Conservation (phyloP, 2,329 filamentous ascomycete species). For the Alternaria incomplexa region DNA sequence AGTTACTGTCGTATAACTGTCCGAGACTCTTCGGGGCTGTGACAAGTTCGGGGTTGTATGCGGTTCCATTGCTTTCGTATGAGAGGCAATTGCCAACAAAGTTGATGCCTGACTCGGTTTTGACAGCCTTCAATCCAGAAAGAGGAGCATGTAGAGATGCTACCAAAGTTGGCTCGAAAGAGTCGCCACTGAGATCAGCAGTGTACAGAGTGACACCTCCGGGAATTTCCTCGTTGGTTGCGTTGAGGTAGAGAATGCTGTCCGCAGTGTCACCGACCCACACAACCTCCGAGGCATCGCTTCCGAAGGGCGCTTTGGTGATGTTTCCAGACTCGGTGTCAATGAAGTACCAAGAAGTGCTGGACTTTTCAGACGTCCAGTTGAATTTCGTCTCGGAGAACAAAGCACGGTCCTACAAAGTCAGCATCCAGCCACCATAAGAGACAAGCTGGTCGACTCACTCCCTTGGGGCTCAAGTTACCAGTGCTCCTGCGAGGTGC, state of each 20-base stretch:
- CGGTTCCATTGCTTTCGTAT: constrained; percentile 67
- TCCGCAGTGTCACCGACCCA: constrained; percentile 42
- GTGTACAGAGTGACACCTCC: constrained; percentile 46
- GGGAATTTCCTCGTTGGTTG: constrained; percentile 63
- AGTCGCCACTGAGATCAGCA: constrained; percentile 34
- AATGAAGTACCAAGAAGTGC: constrained; percentile 57
- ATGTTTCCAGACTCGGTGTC: constrained; percentile 40
- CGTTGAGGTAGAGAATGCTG: constrained; percentile 68
- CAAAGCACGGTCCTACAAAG: constrained; percentile 36
- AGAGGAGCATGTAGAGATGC: constrained; percentile 54
- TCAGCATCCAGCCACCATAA: not conserved
- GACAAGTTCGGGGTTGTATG: constrained; percentile 70
- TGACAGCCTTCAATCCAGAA: constrained; percentile 56
- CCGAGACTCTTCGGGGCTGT: constrained; percentile 66
- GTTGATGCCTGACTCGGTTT: constrained; percentile 50
- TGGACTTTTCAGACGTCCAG: constrained; percentile 42
- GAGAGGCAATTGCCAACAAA: constrained; percentile 65
- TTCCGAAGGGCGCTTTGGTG: constrained; percentile 41
- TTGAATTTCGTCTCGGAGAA: constrained; percentile 46
- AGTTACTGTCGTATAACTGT: constrained; percentile 75
- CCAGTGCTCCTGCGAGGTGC: constrained; percentile 42
- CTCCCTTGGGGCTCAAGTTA: constrained; percentile 41
- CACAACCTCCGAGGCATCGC: constrained; percentile 42
- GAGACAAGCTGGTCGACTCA: constrained; percentile 14
- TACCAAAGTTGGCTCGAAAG: constrained; percentile 38